These are phyloP conservation scores for Cantharellus anzutake DNA, from an alignment of 768 basidiomycete genomes.

Conservation along the genomic window DNA sequence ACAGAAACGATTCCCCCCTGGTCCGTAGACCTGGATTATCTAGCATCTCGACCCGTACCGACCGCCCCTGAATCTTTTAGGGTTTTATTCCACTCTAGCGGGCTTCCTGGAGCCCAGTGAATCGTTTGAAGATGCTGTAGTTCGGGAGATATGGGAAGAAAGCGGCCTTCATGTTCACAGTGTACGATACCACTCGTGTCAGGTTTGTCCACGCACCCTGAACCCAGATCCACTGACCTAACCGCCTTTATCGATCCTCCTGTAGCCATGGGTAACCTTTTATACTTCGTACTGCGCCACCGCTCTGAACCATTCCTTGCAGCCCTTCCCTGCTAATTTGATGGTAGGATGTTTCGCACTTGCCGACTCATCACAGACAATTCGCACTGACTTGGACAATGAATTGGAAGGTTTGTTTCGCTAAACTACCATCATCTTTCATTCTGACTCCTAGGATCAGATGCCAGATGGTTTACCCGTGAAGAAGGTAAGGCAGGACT, in stretches of 20 bases:
- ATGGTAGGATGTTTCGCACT: slow-evolving; percentile 84
- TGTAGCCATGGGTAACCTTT: slow-evolving; percentile 44
- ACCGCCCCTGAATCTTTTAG: slow-evolving; percentile 2
- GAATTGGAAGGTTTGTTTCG: slow-evolving; percentile 62
- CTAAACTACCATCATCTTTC: neutral
- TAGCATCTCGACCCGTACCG: neutral
- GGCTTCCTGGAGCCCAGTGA: slow-evolving; percentile 94
- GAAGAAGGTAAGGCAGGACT: slow-evolving; percentile 24
- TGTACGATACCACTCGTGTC: slow-evolving; percentile 66
- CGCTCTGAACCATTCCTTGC: slow-evolving; percentile 2
- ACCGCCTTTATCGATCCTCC: neutral
- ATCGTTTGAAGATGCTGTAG: slow-evolving; percentile 82
- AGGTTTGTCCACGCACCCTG: neutral
- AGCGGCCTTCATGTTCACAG: slow-evolving; percentile 78
- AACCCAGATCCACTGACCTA: neutral
- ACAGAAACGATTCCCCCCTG: slow-evolving; percentile 20
- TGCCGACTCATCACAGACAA: slow-evolving; percentile 50
- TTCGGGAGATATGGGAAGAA: slow-evolving; percentile 90
- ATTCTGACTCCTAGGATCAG: slow-evolving; percentile 21
- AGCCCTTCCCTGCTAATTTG: slow-evolving; percentile 82
- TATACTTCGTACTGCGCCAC: neutral
- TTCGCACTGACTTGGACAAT: slow-evolving; percentile 79
- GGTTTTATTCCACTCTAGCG: slow-evolving; percentile 74
- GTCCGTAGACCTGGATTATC: slow-evolving; percentile 14
- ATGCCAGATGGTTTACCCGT: slow-evolving; percentile 78